Evolutionary conservation across 1,284 basidiomycete species (phyloP).

Genomic region (Puccinia polysora): DNA sequence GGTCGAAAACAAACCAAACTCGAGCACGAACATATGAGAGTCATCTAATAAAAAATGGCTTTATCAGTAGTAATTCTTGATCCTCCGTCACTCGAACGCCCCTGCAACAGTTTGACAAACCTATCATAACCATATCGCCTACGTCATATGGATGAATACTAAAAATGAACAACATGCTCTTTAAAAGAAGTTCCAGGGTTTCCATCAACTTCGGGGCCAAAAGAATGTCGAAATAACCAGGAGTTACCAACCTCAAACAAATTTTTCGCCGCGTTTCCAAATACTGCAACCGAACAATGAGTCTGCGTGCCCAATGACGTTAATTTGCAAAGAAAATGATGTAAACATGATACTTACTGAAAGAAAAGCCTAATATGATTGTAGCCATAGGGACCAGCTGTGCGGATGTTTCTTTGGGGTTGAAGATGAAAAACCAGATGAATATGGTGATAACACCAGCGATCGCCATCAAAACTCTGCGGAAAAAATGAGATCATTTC

Average conservation of each 20-base stretch:
- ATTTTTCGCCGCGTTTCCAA: slow-evolving; percentile 73
- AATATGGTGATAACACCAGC: slow-evolving; percentile 65
- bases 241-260: slow-evolving; percentile 63
- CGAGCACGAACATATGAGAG: slow-evolving; percentile 63
- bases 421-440: slow-evolving; percentile 73
- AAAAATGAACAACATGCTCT: slow-evolving; percentile 36
- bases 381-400: slow-evolving; percentile 76
- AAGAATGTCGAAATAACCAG: background rate
- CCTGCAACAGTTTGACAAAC: slow-evolving; percentile 36
- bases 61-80: too few relatives aligned
- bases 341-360: background rate
- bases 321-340: slow-evolving; percentile 44
- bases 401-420: slow-evolving; percentile 64
- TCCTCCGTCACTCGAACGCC: too few relatives aligned
- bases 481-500: slow-evolving; percentile 1
- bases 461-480: slow-evolving; percentile 62
- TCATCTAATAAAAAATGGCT: slow-evolving; percentile 76
- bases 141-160: slow-evolving; percentile 52
- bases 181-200: background rate
- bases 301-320: too few relatives aligned
- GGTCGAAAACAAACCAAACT: slow-evolving; percentile 76
- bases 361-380: slow-evolving; percentile 59
- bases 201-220: background rate
- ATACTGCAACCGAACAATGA: slow-evolving; percentile 51
- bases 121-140: slow-evolving; percentile 52